Evolutionary conservation across 2,329 filamentous ascomycete genomes (phyloP), one percentile per base, ranked within the genome.

Genomic region (Fusarium papillatum): DNA sequence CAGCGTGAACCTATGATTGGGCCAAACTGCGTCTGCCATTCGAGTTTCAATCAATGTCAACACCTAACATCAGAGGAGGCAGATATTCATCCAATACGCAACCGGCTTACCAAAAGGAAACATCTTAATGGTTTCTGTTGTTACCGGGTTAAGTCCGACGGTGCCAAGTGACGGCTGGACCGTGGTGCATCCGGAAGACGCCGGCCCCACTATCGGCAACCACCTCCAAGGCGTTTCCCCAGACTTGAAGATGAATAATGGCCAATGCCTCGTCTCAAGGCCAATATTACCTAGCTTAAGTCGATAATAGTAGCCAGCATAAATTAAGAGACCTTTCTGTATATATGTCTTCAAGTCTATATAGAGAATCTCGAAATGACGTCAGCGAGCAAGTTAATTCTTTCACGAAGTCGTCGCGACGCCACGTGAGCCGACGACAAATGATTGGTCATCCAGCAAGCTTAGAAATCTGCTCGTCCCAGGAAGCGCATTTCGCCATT

Each of bases 391-490:
- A 60, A 68, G 62, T 73, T 24, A 36, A 43, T 62, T 64, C 17
- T 31, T 59, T 71, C 73, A 68, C 75, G 72, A 81, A 76, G 69
- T 59, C 65, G 31, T 73, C 78, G 66, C 76, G 76, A 73, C 65
- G 39, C 68, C 81, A 82, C 81, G 80, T 82, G 81, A 82, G 77
- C 43, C 24, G 16, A 19, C 57, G 62, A 59, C 63, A 64, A 78
- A 68, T 79, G 80, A 82, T 82, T 82, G 80, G 80, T 79, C 78
- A 78, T 74, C 70, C 34, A 19, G 17, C 38, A 43, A 68, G 80
- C 81, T 82, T 81, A 82, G 79, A 82, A 82, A 82, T 82, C 75
- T 69, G 65, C 57, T 67, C 59, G 38, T 63, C 41, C 53, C 29
- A n/a, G 19, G 50, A 24, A 43, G 64, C 73, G 68, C 71, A 78